A percentile compares a stretch with the other conserved stretches of the same genome.
phyloP scores from a whole-genome alignment of 306 rosid species.

The Leucaena leucocephala region DNA sequence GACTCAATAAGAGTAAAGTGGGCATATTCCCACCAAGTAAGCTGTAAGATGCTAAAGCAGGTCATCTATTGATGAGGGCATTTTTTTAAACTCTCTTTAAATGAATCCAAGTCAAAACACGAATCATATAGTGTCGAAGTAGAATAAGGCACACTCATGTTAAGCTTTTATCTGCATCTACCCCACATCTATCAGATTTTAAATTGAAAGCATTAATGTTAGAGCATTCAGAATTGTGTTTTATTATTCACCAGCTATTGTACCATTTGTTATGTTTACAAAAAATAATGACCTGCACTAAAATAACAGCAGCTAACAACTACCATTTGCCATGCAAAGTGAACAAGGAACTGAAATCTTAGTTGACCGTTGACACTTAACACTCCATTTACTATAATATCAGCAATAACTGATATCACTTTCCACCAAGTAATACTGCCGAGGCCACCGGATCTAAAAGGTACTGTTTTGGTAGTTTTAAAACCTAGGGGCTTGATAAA shows the following conservation, averaged over 20 bases:
- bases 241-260: background rate
- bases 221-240: slow-evolving; percentile 8
- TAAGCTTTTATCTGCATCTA: background rate
- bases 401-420: background rate
- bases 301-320: slow-evolving; percentile 4
- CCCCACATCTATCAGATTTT: background rate
- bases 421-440: background rate
- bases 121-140: slow-evolving; percentile 1
- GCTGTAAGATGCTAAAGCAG: slow-evolving; percentile 15
- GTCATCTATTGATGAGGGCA: background rate
- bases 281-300: background rate
- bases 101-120: slow-evolving; percentile 19
- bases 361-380: background rate
- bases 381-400: background rate
- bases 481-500: background rate
- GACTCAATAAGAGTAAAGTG: background rate
- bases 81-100: background rate
- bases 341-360: background rate
- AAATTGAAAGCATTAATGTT: background rate
- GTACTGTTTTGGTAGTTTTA: background rate
- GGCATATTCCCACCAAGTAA: slow-evolving; percentile 22
- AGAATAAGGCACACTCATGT: slow-evolving; percentile 13
- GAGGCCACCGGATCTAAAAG: background rate
- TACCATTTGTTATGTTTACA: slow-evolving; percentile 8
- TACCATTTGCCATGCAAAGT: background rate